These are phyloP conservation scores for Endoconidiophora polonica DNA, from an alignment of 2,329 filamentous ascomycete genomes.

Conservation along the genomic window DNA sequence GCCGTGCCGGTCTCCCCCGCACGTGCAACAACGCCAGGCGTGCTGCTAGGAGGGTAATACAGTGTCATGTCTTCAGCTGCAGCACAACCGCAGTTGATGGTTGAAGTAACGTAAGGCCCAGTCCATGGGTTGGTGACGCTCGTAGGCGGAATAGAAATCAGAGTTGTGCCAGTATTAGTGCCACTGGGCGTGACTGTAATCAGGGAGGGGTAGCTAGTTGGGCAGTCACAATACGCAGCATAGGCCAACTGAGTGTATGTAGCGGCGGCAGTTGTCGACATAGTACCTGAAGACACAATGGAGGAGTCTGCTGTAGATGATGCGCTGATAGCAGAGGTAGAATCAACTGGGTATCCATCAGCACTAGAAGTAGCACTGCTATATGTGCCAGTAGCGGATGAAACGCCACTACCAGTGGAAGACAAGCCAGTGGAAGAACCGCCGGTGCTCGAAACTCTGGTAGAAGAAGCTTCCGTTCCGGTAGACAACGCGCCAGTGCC, in stretches of 20 bases:
- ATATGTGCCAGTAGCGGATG: neutral
- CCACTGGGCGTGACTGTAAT: slow-evolving; percentile 8
- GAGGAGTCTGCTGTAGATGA: neutral
- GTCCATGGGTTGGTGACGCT: slow-evolving; percentile 9
- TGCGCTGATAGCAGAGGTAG: neutral
- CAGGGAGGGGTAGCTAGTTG: slow-evolving; percentile 5
- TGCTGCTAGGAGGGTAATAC: slow-evolving; percentile 9
- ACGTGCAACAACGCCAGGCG: neutral
- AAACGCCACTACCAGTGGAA: neutral
- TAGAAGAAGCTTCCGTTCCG: neutral
- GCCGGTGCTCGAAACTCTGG: neutral
- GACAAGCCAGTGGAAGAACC: neutral
- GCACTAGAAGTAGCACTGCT: neutral
- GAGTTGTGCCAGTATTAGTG: slow-evolving; percentile 5
- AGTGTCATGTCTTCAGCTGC: slow-evolving; percentile 5
- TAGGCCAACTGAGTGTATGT: neutral
- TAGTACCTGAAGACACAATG: neutral
- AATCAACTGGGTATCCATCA: neutral
- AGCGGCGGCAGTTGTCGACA: neutral
- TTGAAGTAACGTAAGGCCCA: slow-evolving; percentile 7
- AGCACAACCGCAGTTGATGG: slow-evolving; percentile 4
- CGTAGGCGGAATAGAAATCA: slow-evolving; percentile 6
- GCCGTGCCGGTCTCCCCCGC: slow-evolving; percentile 6
- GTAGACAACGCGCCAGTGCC: neutral
- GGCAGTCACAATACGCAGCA: slow-evolving; percentile 9